phyloP scores from a whole-genome alignment of 2,329 filamentous ascomycete species.

The Bimuria novae-zelandiae region DNA sequence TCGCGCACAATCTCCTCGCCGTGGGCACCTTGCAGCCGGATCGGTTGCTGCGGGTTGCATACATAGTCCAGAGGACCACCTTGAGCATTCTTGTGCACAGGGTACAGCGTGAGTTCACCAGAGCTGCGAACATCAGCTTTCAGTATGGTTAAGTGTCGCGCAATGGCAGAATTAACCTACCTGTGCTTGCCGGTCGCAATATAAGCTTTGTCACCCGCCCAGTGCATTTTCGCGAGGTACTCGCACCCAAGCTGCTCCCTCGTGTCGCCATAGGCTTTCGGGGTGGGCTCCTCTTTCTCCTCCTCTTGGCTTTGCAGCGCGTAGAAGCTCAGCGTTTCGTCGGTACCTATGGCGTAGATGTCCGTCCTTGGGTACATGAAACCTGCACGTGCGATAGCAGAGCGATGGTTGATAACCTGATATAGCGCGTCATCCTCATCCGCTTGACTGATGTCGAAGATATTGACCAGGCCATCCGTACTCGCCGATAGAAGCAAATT shows the following conservation, averaged over 20 bases:
- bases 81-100: slow-evolving; percentile 26
- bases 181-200: slow-evolving; percentile 70
- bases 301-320: slow-evolving; percentile 67
- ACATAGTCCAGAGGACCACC: slow-evolving; percentile 35
- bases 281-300: slow-evolving; percentile 57
- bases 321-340: slow-evolving; percentile 77
- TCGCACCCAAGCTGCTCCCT: slow-evolving; percentile 68
- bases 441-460: slow-evolving; percentile 67
- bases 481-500: slow-evolving; percentile 73
- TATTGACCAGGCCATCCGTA: slow-evolving; percentile 78
- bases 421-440: slow-evolving; percentile 78
- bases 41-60: slow-evolving; percentile 29
- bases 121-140: slow-evolving; percentile 25
- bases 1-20: slow-evolving; percentile 56
- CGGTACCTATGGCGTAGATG: slow-evolving; percentile 75
- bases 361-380: slow-evolving; percentile 61
- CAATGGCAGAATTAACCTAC: slow-evolving; percentile 51
- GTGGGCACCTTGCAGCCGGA: slow-evolving; percentile 49
- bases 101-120: slow-evolving; percentile 36
- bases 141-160: not conserved
- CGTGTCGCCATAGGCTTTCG: slow-evolving; percentile 67
- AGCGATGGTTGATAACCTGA: slow-evolving; percentile 77
- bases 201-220: slow-evolving; percentile 64
- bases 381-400: slow-evolving; percentile 74
- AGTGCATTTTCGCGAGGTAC: slow-evolving; percentile 72